Conservation (phyloP, 192 early-diverging fungal species). For the Chytriomyces confervae region DNA sequence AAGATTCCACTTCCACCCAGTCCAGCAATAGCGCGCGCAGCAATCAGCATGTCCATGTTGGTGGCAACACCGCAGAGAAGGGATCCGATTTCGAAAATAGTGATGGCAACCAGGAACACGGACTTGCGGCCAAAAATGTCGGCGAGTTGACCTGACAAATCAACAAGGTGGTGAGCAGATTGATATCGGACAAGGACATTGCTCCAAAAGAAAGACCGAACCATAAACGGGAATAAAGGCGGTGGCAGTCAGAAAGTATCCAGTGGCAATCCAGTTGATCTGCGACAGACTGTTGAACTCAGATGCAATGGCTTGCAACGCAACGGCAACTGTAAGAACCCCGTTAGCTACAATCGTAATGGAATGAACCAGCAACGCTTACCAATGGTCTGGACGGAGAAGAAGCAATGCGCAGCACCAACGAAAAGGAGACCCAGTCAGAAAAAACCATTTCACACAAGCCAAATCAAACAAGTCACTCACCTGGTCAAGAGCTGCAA, state of each 20-base stretch:
- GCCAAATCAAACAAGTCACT: neutral
- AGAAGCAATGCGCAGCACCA: neutral
- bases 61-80: slow-evolving; percentile 75
- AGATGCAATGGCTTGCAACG: slow-evolving; percentile 38
- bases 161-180: neutral
- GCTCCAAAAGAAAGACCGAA: neutral
- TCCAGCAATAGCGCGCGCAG: slow-evolving; percentile 75
- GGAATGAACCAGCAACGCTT: no score
- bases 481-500: slow-evolving; percentile 46
- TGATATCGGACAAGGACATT: neutral
- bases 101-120: slow-evolving; percentile 70
- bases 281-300: slow-evolving; percentile 33
- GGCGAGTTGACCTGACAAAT: slow-evolving; percentile 61
- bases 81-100: slow-evolving; percentile 77
- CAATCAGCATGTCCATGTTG: slow-evolving; percentile 65
- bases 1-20: slow-evolving; percentile 78
- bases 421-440: neutral
- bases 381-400: no score
- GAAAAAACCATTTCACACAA: neutral
- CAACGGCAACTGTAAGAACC: slow-evolving; percentile 34
- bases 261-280: slow-evolving; percentile 37
- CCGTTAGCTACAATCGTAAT: no score
- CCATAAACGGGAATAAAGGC: slow-evolving; percentile 65
- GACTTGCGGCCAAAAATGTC: slow-evolving; percentile 88
- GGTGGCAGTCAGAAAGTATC: slow-evolving; percentile 56